Conservation (phyloP, 2,329 filamentous ascomycete genomes). For the Penicillium polonicum region DNA sequence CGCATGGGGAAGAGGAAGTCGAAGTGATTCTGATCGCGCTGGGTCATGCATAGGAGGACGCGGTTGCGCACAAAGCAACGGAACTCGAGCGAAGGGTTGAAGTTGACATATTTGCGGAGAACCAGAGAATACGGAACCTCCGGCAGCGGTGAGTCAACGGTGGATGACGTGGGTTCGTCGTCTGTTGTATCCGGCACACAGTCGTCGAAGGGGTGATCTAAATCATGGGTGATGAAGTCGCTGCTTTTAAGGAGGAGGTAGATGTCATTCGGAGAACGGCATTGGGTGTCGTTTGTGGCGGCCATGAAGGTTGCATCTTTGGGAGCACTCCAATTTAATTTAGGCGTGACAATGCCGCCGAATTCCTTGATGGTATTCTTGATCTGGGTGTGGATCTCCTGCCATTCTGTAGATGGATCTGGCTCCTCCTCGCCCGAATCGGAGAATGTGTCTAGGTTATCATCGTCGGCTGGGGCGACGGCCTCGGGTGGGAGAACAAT, state of each 20-base stretch:
- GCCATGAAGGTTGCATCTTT: constrained; percentile 95
- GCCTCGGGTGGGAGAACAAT: constrained; percentile 70
- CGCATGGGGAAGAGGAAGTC: constrained; percentile 72
- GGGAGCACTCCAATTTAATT: constrained; percentile 95
- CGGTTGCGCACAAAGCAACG: constrained; percentile 88
- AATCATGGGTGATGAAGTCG: constrained; percentile 89
- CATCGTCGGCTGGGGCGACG: constrained; percentile 32
- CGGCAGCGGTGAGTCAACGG: constrained; percentile 21
- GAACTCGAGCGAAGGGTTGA: constrained; percentile 91
- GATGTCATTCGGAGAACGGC: constrained; percentile 81
- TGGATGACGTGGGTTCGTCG: constrained; percentile 8
- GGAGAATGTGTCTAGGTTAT: constrained; percentile 52
- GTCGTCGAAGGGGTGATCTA: constrained; percentile 89
- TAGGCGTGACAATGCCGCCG: constrained; percentile 83
- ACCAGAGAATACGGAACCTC: constrained; percentile 75
- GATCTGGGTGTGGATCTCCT: constrained; percentile 74
- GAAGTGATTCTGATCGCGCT: constrained; percentile 88
- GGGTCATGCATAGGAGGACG: constrained; percentile 76
- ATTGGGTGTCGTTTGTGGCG: constrained; percentile 86
- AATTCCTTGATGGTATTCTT: constrained; percentile 75
- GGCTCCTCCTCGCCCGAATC: constrained; percentile 59
- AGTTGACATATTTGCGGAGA: constrained; percentile 80
- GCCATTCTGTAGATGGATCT: constrained; percentile 57
- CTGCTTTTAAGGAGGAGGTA: constrained; percentile 93
- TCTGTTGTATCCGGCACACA: constrained; percentile 47